phyloP scores from a whole-genome alignment of 306 rosid species.

The Pyrus bretschneideri region DNA sequence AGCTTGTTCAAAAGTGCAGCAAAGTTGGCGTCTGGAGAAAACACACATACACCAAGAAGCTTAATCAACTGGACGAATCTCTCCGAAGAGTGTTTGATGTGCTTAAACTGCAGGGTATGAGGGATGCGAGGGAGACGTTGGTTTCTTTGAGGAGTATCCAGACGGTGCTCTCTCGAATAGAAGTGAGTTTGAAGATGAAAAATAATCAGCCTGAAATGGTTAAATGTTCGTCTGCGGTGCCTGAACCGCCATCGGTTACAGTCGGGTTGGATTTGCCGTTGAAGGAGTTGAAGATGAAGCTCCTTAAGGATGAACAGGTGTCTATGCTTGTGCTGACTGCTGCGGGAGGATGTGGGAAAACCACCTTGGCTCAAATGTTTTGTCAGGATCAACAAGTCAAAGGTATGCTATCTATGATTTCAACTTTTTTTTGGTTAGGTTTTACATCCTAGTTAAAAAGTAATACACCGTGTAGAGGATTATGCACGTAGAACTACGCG shows the following conservation, averaged over 20 bases:
- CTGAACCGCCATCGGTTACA: slow-evolving; percentile 16
- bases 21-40: not conserved
- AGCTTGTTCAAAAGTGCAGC: not conserved
- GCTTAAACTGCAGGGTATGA: not conserved
- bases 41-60: not conserved
- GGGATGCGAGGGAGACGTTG: not conserved
- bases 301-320: slow-evolving; percentile 14
- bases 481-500: too few relatives aligned
- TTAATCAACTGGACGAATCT: too few relatives aligned
- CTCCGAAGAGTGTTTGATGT: not conserved
- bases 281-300: slow-evolving; percentile 33
- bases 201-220: not conserved
- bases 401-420: slow-evolving; percentile 21
- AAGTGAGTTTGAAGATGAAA: not conserved
- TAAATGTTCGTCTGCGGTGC: slow-evolving; percentile 27
- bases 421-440: too few relatives aligned
- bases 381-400: slow-evolving; percentile 39
- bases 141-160: not conserved
- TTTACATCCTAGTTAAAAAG: too few relatives aligned
- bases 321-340: slow-evolving; percentile 38
- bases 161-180: not conserved
- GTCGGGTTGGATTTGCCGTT: slow-evolving; percentile 34
- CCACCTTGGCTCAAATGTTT: slow-evolving; percentile 36
- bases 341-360: slow-evolving; percentile 44
- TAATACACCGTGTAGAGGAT: too few relatives aligned